A percentile compares a stretch with the other conserved stretches of the same genome.
phyloP scores from a whole-genome alignment of 1,284 basidiomycete genomes.

The Dichomitus squalens region DNA sequence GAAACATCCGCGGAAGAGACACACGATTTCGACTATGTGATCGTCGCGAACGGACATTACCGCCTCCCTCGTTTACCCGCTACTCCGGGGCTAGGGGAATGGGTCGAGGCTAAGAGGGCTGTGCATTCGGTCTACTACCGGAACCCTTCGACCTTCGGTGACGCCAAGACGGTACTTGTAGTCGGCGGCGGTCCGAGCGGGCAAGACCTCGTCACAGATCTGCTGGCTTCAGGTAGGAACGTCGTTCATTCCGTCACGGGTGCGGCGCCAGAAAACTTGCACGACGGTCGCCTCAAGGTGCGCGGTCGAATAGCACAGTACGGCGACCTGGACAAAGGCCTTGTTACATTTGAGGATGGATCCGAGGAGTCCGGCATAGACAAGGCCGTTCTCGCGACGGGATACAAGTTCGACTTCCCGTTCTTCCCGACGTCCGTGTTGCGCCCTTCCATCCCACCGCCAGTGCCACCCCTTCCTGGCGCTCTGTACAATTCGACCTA shows the following conservation, averaged over 20 bases:
- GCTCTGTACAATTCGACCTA: conserved; percentile 63
- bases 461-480: conserved; percentile 46
- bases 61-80: conserved; percentile 60
- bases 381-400: conserved; percentile 72
- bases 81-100: conserved; percentile 57
- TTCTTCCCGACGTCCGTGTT: conserved; percentile 53
- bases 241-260: conserved; percentile 61
- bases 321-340: conserved; percentile 42
- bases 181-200: conserved; percentile 75
- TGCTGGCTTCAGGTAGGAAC: conserved; percentile 43
- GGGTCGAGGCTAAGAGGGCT: conserved; percentile 53
- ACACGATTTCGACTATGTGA: conserved; percentile 56
- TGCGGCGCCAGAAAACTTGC: conserved; percentile 30
- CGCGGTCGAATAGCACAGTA: conserved; percentile 47
- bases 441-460: conserved; percentile 37
- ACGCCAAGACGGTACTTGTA: conserved; percentile 54
- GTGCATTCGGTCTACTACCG: conserved; percentile 72
- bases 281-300: conserved; percentile 42
- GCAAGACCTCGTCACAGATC: conserved; percentile 61
- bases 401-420: conserved; percentile 64
- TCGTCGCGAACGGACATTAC: conserved; percentile 78
- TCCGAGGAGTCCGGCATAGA: conserved; percentile 55
- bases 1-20: conserved; percentile 26
- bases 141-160: conserved; percentile 46
- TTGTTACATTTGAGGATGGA: conserved; percentile 63